Evolutionary conservation across 192 early-diverging fungal species (phyloP).

Genomic region (Umbelopsis sp.): DNA sequence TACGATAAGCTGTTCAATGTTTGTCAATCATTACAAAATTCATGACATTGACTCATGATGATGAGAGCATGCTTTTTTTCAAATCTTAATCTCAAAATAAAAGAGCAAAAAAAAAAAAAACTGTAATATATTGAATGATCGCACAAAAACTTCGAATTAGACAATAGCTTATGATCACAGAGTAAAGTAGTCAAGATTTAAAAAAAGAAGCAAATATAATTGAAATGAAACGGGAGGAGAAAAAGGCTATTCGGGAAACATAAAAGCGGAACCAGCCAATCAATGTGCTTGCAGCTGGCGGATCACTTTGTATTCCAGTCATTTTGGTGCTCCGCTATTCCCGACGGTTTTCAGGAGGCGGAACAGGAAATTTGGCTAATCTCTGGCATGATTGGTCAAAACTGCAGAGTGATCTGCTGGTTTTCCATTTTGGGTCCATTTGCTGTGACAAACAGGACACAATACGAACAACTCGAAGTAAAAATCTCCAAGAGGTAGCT

Average conservation of each 20-base stretch:
- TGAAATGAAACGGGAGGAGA: not conserved
- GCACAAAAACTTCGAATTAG: not conserved
- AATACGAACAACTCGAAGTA: not conserved
- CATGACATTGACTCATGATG: not conserved
- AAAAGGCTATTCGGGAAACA: not conserved
- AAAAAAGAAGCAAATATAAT: too few relatives aligned
- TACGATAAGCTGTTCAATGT: too few relatives aligned
- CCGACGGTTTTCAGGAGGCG: constrained; percentile 2
- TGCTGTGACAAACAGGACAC: constrained; percentile 9
- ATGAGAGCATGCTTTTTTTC: not conserved
- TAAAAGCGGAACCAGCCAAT: too few relatives aligned
- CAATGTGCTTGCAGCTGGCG: not conserved
- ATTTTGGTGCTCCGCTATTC: not conserved
- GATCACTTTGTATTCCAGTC: constrained; percentile 6
- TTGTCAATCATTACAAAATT: too few relatives aligned
- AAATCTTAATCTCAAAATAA: not conserved
- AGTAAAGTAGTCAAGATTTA: too few relatives aligned
- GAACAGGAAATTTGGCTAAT: not conserved
- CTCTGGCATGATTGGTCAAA: not conserved
- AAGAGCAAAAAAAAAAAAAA: not conserved
- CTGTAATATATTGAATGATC: too few relatives aligned
- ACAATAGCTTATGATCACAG: not conserved
- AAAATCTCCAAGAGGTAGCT: not conserved
- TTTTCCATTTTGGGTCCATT: constrained; percentile 7
- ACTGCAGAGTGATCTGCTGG: constrained; percentile 5